Evolutionary conservation across 1,284 basidiomycete genomes (phyloP), one percentile per base, ranked within the genome.

Genomic region (Ceratobasidium sp.): DNA sequence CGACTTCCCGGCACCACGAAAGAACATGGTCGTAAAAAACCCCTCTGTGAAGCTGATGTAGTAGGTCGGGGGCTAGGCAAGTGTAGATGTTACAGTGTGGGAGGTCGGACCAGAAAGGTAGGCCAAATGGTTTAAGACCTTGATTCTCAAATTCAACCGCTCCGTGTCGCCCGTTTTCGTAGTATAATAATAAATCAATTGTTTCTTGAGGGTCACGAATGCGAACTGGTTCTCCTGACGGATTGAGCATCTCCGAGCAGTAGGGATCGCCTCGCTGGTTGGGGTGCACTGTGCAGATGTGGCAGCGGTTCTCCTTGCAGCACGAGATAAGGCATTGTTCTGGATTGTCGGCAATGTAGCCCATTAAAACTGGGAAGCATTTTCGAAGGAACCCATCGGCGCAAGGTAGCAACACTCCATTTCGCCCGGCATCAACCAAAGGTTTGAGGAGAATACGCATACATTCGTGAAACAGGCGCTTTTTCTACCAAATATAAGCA

Each of bases 281-380:
- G 8, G 52, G 43, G 7, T 9, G n/a, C 13, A 70, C 30, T 3
- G 38, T 47, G 30, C 69, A 72, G 4, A n/a, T 44, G 23, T 46
- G 69, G 26, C 69, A 72, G 6, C 23, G 35, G 30, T 26, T 76
- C 32, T 78, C 73, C n/a, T 64, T 73, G 52, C 75, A 77, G 58
- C 78, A 78, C 0, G 78, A 75, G 0, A 80, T 74, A 0, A 80
- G 73, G 8, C 75, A 78, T 58, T 85, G 85, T 73, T 86, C 84
- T 0, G 84, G 84, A 70, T 83, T 82, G 74, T 86, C 83, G 6
- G 82, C 81, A 18, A 84, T 76, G 72, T 84, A 84, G 0, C 82
- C 82, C 0, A 82, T 82, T 4, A 85, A 85, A 80, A 78, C 83
- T 0, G 82, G 82, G 64, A 75, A 80, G 6, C 82, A 77, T 0